Evolutionary conservation across 345 rosid genomes (phyloP).

Genomic region (rapeseed (Brassica napus)): Da-Ae NC_063438.1:7243001-7243500

Average conservation of each 20-base stretch:
- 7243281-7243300: background rate
- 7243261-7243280: background rate
- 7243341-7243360: background rate
- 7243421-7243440: background rate
- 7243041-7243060: conserved; percentile 29
- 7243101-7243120: background rate
- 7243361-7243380: background rate
- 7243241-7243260: background rate
- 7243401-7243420: background rate
- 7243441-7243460: background rate
- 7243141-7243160: background rate
- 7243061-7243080: background rate
- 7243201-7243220: too few relatives aligned
- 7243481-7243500: background rate
- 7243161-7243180: background rate
- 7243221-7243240: background rate
- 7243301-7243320: background rate
- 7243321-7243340: background rate
- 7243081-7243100: conserved; percentile 7
- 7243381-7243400: background rate
- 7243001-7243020: too few relatives aligned
- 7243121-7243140: background rate
- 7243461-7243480: background rate
- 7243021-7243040: background rate
- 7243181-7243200: background rate